Evolutionary conservation across 169 alveolate genomes (phyloP), one percentile per base, ranked within the genome.

Genomic region (Plasmodium adleri): DNA sequence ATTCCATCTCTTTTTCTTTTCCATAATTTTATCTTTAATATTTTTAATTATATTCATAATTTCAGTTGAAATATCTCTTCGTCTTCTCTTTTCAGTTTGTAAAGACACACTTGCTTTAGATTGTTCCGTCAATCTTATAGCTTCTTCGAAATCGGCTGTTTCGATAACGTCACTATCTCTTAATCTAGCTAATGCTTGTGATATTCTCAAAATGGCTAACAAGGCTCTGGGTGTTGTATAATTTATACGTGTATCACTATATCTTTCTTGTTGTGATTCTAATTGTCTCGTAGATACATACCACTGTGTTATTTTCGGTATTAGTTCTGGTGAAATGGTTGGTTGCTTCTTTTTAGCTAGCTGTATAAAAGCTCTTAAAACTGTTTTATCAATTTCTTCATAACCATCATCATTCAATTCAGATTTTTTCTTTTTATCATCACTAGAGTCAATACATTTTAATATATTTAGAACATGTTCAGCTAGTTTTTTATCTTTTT

Each of bases 191-290:
- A 97, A 80, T 28, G 97, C 97, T 78, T 97, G 97, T 13, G 99
- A 95, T n/a, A 98, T 92, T 63, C 99, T 95, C 50, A 98, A 95
- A 32, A 98, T 96, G 43, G 99, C 99, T 64, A 98, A 93, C 13
- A 98, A 94, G n/a, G 99, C 96, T 93, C 99, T 96, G 15, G 99
- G 99, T 4, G 99, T 98, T 10, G 98, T 97, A 94, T 98, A 98
- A 74, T 96, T 96, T 75, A 96, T 94, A 59, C 98, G 88, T 32
- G 94, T 93, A 26, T 94, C 98, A 68, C 94, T 94, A 89, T 92
- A 94, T 13, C 91, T 67, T 47, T 94, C 96, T n/a, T 88, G 90
- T 22, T 94, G 94, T 32, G 89, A 88, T 80, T 94, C 96, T 76
- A 88, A 67, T 72, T 92, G 94, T 54, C 96, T 91, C 20, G 88